Percentiles rank a stretch among this genome's conserved stretches.
These are phyloP conservation scores for Punica granatum DNA, from an alignment of 345 rosid species.

Conservation along the genomic window DNA sequence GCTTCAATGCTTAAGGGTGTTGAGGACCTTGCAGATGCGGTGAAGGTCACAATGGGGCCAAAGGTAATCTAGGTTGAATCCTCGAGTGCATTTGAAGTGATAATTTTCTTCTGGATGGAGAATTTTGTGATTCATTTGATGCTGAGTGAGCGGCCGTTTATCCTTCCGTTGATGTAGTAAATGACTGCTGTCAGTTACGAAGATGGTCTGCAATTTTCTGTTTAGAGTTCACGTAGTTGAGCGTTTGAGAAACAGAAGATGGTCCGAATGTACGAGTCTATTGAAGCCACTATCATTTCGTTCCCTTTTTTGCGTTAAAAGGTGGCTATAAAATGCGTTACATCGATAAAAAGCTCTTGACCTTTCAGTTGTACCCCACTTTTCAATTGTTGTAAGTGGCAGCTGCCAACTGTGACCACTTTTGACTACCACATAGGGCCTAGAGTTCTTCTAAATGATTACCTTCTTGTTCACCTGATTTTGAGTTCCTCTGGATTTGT, in stretches of 20 bases:
- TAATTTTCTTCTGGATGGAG: background rate
- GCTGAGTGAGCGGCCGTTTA: background rate
- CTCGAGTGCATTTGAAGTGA: background rate
- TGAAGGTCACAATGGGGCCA: slow-evolving; percentile 95
- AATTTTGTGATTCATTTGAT: background rate
- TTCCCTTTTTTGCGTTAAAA: background rate
- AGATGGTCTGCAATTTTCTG: too few species aligned
- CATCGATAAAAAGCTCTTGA: background rate
- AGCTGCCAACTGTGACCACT: background rate
- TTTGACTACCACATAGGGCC: background rate
- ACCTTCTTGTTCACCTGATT: background rate
- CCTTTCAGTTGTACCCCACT: too few species aligned
- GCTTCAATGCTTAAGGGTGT: slow-evolving; percentile 90
- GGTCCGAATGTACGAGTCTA: too few species aligned
- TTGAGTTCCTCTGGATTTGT: background rate
- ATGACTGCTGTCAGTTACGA: too few species aligned
- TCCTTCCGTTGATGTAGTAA: too few species aligned
- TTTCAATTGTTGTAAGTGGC: background rate
- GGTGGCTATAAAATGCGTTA: background rate
- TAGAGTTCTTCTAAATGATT: background rate
- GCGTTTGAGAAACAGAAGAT: too few species aligned
- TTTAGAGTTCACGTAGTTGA: too few species aligned
- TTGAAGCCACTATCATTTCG: too few species aligned
- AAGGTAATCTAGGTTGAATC: slow-evolving; percentile 44
- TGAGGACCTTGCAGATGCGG: slow-evolving; percentile 94